Evolutionary conservation across 192 early-diverging fungal species (phyloP).

Genomic region (Chytriomyces sp.): DNA sequence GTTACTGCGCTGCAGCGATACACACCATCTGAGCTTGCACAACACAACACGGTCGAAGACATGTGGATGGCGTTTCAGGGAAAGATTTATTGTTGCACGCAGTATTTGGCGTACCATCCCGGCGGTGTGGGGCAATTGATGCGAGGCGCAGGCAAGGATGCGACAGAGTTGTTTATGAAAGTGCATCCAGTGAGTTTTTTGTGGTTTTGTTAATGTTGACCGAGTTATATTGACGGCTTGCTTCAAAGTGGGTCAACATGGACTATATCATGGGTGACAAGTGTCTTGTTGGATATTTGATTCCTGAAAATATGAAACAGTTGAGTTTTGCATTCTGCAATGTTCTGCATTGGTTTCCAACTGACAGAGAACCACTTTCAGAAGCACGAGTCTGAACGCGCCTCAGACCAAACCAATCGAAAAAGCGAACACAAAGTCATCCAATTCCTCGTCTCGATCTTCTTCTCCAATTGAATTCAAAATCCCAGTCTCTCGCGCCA

Average conservation of each 20-base stretch:
- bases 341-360: neutral
- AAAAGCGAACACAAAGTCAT: neutral
- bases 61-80: conserved; percentile 89
- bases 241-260: conserved; percentile 84
- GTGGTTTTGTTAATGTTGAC: neutral
- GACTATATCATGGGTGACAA: conserved; percentile 81
- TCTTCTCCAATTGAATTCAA: conserved; percentile 10
- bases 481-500: neutral
- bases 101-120: conserved; percentile 89
- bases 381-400: neutral
- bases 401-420: neutral
- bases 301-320: conserved; percentile 36
- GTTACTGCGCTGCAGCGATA: conserved; percentile 61
- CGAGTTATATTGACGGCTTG: neutral
- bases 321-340: no score
- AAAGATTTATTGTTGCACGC: conserved; percentile 91
- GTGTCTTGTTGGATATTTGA: conserved; percentile 68
- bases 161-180: conserved; percentile 80
- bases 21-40: conserved; percentile 74
- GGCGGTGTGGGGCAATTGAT: conserved; percentile 71
- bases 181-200: conserved; percentile 68
- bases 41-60: conserved; percentile 79
- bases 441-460: neutral
- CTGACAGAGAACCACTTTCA: neutral
- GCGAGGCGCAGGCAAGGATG: conserved; percentile 87